Evolutionary conservation across 2,329 filamentous ascomycete species (phyloP), one percentile per base, ranked within the genome.

Genomic region (Ophiosphaerella korrae): DNA sequence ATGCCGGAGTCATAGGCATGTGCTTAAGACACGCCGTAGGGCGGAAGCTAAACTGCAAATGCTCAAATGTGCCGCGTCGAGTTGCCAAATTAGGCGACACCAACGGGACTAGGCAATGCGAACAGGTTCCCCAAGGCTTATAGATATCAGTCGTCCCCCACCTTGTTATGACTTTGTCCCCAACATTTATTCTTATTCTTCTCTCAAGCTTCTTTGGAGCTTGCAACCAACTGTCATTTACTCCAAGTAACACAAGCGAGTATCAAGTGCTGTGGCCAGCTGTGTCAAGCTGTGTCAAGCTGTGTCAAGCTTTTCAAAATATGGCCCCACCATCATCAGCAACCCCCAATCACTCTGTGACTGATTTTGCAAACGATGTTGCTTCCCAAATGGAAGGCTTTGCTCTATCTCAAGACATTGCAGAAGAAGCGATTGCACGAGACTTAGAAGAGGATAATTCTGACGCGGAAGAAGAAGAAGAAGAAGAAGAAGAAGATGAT

Each of bases 401-500:
- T 21, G 53, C 60, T 4, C 56, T 68, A 1, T 65, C 70, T 3
- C 63, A 64, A 1, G 63, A 68, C n/a, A 65, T 75, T 46, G 72
- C 74, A 8, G 68, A 72, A 53, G 67, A 71, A 35, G 63, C 71
- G 12, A 75, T 75, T 45, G 68, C 70, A n/a, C 64, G 63, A 47
- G 74, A 75, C 49, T 51, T 70, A 5, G 67, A 71, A 38, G 71
- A 74, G 11, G 71, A 72, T 45, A 36, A 58, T 5, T 59, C 91
- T 67, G 75, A 90, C 7, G 87, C 84, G 53, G 80, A 82, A 14
- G 52, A 58, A 9, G 49, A 49, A 1, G 54, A 62, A 5, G 52
- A 53, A 68, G 75, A 90, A 7, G 87, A 84, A 53, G 80, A 82
- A 13, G 52, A 58, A 7, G 49, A 49, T 2, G 54, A 62, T 7